A percentile compares a stretch with the other conserved stretches of the same genome.
Conservation (phyloP, 305 asterid species). For the Salvia sclarea region DNA sequence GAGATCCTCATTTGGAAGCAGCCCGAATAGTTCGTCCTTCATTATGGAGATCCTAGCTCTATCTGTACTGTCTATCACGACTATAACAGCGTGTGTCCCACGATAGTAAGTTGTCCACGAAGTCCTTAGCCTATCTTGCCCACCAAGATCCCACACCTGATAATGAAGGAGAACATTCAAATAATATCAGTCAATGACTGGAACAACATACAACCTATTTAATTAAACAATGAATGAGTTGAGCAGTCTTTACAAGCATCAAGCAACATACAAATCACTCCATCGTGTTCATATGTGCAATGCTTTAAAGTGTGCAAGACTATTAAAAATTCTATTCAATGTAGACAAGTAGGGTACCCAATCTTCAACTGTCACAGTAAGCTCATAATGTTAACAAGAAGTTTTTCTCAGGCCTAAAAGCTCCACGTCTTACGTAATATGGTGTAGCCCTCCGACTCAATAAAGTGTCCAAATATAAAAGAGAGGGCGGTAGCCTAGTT, state of each 20-base stretch:
- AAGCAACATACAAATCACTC: background rate
- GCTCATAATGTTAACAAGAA: background rate
- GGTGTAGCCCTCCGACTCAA: background rate
- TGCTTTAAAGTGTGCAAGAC: background rate
- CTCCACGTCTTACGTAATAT: background rate
- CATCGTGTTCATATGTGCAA: background rate
- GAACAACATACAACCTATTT: background rate
- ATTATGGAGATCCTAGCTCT: conserved; percentile 85
- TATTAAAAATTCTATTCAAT: background rate
- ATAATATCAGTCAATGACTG: background rate
- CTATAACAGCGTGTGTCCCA: conserved; percentile 89
- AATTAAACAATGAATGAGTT: background rate
- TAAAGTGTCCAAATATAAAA: background rate
- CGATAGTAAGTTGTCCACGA: conserved; percentile 96
- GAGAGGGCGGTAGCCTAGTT: background rate
- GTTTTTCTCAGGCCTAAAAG: background rate
- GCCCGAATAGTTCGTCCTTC: conserved; percentile 80
- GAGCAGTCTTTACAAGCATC: background rate
- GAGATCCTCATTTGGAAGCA: conserved; percentile 85
- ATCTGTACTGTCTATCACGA: conserved; percentile 89
- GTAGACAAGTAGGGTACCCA: background rate
- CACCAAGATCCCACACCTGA: conserved; percentile 99
- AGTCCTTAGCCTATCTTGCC: conserved; percentile 88
- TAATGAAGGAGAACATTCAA: background rate
- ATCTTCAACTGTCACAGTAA: too few relatives aligned